phyloP scores from a whole-genome alignment of 1,284 basidiomycete genomes.

The Cryptococcus sp. region DNA sequence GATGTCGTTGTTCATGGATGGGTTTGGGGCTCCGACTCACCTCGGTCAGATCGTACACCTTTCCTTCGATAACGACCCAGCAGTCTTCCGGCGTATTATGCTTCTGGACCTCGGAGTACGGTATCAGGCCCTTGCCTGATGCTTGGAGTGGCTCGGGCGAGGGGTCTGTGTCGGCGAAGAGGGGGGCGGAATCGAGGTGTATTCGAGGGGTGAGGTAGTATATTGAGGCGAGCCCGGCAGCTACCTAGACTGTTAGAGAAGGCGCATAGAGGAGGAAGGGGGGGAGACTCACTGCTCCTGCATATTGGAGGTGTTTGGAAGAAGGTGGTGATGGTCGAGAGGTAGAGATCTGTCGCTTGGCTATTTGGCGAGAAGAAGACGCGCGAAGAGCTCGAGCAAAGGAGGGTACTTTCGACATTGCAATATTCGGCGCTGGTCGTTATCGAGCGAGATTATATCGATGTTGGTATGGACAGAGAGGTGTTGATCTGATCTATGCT shows the following conservation, averaged over 20 bases:
- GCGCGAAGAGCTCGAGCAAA: no score
- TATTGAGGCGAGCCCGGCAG: slow-evolving; percentile 7
- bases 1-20: no score
- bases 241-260: slow-evolving; percentile 1
- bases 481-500: no score
- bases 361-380: no score
- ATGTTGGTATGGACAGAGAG: no score
- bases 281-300: slow-evolving; percentile 2
- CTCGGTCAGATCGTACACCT: slow-evolving; percentile 45
- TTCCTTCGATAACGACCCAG: slow-evolving; percentile 45
- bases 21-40: slow-evolving; percentile 18
- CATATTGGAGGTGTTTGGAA: neutral
- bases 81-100: slow-evolving; percentile 38
- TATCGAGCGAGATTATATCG: no score
- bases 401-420: no score
- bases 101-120: slow-evolving; percentile 38
- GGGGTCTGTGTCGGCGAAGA: slow-evolving; percentile 7
- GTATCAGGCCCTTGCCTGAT: slow-evolving; percentile 24
- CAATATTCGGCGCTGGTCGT: no score
- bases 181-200: slow-evolving; percentile 5
- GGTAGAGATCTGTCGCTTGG: neutral
- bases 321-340: neutral
- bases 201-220: slow-evolving; percentile 9
- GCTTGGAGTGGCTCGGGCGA: slow-evolving; percentile 18
- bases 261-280: neutral